These are phyloP conservation scores for Phaeosphaeria sp. DNA, from an alignment of 2,329 filamentous ascomycete species.

Conservation along the genomic window DNA sequence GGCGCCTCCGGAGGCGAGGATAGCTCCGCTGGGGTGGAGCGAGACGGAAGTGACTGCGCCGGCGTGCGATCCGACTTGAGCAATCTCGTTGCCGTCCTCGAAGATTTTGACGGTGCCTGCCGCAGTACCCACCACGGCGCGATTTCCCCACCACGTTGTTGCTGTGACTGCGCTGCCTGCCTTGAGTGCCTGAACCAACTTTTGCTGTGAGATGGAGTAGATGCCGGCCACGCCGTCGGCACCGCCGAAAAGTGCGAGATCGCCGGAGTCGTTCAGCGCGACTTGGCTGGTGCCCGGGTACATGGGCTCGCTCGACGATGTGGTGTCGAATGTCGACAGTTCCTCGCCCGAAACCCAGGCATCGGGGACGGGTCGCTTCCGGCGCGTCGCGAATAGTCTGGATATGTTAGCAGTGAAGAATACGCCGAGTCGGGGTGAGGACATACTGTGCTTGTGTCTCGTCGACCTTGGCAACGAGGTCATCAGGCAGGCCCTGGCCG, in stretches of 20 bases:
- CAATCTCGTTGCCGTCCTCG: constrained; percentile 71
- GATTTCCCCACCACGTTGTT: constrained; percentile 70
- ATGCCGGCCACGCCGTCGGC: constrained; percentile 77
- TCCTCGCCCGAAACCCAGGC: constrained; percentile 82
- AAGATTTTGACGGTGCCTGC: constrained; percentile 83
- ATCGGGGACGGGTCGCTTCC: constrained; percentile 85
- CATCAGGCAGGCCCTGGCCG: constrained; percentile 75
- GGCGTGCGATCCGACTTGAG: constrained; percentile 79
- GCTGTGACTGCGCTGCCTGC: constrained; percentile 71
- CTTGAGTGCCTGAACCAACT: constrained; percentile 73
- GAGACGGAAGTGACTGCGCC: constrained; percentile 80
- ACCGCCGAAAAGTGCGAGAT: constrained; percentile 76
- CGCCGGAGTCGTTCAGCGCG: constrained; percentile 65
- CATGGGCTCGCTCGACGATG: constrained; percentile 62
- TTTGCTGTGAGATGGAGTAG: constrained; percentile 78
- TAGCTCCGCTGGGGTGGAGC: constrained; percentile 80
- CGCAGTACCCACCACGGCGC: constrained; percentile 74
- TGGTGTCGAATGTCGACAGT: constrained; percentile 66
- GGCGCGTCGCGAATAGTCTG: constrained; percentile 85
- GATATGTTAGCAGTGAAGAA: constrained; percentile 29
- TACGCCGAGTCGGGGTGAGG: background rate
- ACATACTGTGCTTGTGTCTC: constrained; percentile 80
- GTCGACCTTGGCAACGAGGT: constrained; percentile 75
- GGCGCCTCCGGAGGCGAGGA: constrained; percentile 84
- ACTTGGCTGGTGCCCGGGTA: constrained; percentile 66